phyloP scores from a whole-genome alignment of 1,284 basidiomycete species.

The Trametes pubescens region DNA sequence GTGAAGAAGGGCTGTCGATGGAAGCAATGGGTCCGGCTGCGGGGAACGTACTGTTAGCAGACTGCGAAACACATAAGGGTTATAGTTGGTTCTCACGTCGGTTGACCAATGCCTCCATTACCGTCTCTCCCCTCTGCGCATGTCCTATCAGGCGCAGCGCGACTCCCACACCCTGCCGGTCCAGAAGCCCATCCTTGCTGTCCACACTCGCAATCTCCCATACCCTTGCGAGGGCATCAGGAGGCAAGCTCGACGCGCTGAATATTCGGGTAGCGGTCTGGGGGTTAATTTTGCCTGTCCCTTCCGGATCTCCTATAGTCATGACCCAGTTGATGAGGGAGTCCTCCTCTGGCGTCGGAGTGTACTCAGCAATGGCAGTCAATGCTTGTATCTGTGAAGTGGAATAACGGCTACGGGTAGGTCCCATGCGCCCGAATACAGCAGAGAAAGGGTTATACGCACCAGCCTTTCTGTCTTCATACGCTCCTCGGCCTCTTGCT shows the following conservation, averaged over 20 bases:
- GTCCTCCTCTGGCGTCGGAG: slow-evolving; percentile 68
- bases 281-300: slow-evolving; percentile 81
- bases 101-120: slow-evolving; percentile 63
- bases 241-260: slow-evolving; percentile 77
- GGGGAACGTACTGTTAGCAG: slow-evolving; percentile 2
- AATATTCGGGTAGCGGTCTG: slow-evolving; percentile 84
- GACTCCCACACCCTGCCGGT: slow-evolving; percentile 84
- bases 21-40: slow-evolving; percentile 82
- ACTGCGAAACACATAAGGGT: not conserved
- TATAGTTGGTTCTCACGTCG: slow-evolving; percentile 58
- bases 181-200: slow-evolving; percentile 85
- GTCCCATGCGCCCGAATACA: too few species aligned
- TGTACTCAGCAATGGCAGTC: slow-evolving; percentile 51
- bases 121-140: slow-evolving; percentile 84
- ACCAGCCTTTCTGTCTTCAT: slow-evolving; percentile 39
- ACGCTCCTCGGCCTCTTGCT: slow-evolving; percentile 57
- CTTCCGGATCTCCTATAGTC: slow-evolving; percentile 67
- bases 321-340: slow-evolving; percentile 76
- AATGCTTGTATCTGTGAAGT: slow-evolving; percentile 34
- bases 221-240: slow-evolving; percentile 85
- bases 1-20: slow-evolving; percentile 72
- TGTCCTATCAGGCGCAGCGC: slow-evolving; percentile 91
- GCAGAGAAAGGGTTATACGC: not conserved
- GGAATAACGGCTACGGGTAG: not conserved
- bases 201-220: slow-evolving; percentile 93